These are phyloP conservation scores for Sisymbrium altissimum DNA, from an alignment of 345 rosid species.

Conservation along the genomic window DNA sequence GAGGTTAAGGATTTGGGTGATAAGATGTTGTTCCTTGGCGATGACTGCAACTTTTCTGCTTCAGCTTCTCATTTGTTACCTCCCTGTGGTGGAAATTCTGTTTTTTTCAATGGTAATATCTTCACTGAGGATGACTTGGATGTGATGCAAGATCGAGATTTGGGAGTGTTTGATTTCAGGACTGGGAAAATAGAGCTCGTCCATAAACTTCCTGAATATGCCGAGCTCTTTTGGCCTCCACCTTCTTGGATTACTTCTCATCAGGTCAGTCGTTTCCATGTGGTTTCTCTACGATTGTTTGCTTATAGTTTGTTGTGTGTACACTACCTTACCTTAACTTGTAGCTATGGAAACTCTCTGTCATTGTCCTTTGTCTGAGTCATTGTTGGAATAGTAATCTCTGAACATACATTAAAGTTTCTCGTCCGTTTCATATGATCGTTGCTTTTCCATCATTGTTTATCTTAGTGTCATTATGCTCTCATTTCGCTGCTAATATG, in stretches of 20 bases:
- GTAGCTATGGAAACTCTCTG: background rate
- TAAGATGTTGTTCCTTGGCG: constrained; percentile 79
- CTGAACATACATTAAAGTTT: background rate
- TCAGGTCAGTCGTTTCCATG: constrained; percentile 46
- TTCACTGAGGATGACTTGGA: constrained; percentile 42
- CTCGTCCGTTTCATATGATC: background rate
- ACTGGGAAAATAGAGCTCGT: constrained; percentile 50
- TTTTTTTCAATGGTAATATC: constrained; percentile 61
- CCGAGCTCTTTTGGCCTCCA: constrained; percentile 86
- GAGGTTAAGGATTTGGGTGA: constrained; percentile 48
- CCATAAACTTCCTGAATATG: constrained; percentile 42
- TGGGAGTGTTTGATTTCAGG: constrained; percentile 56
- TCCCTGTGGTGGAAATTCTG: constrained; percentile 49
- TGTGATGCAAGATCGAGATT: constrained; percentile 34
- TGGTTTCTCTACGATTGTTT: background rate
- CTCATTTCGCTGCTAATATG: background rate
- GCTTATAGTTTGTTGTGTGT: background rate
- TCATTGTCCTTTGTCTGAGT: background rate
- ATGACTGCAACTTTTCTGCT: constrained; percentile 69
- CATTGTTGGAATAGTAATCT: no score
- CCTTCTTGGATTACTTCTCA: constrained; percentile 57
- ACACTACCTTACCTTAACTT: background rate
- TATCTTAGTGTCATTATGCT: no score
- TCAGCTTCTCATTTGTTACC: constrained; percentile 45
- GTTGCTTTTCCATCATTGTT: no score